Evolutionary conservation across 768 basidiomycete species (phyloP), one percentile per base, ranked within the genome.

Genomic region (Collybia sordida): DNA sequence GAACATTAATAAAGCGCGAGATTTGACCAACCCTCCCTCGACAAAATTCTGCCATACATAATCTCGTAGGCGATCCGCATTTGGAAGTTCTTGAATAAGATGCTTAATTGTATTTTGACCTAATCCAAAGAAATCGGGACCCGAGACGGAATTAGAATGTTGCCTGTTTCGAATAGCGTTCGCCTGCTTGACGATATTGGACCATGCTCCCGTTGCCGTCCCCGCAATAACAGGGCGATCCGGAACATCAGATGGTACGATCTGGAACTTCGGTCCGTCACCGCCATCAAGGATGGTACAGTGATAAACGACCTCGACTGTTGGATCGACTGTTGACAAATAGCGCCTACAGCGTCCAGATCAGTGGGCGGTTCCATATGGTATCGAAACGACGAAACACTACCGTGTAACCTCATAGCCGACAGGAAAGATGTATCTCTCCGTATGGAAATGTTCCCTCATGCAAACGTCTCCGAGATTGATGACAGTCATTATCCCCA

Each of bases 121-220:
- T 14, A 93, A 73, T 7, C 91, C 91, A 61, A 90, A 93, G 65
- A 92, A 92, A 68, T 93, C 90, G 12, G 90, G 90, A 0, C 90
- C 90, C 2, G 90, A 93, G 12, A 93, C 88, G 4, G 87, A 90
- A 64, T 92, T 92, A 38, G 86, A 88, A 60, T 92, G 90, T 55
- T 89, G 86, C 12, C 89, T 77, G 61, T 88, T 85, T 42, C 90
- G 82, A 52, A 93, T 83, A 37, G 80, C 78, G 60, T 92, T 93
- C 1, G 91, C 90, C 44, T 88, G 82, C 60, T 84, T 86, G 44
- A 93, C 89, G 55, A 93, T 88, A 57, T 76, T 82, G 3, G 86
- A 84, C 90, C 90, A 93, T 41, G 89, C 89, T 25, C 90, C 91
- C 0, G 90, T 93, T 25, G 90, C 89, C 1, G 90, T 92, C n/a